Base-by-base conservation (phyloP, 306 rosid species). In the Vigna hirtella region DNA sequence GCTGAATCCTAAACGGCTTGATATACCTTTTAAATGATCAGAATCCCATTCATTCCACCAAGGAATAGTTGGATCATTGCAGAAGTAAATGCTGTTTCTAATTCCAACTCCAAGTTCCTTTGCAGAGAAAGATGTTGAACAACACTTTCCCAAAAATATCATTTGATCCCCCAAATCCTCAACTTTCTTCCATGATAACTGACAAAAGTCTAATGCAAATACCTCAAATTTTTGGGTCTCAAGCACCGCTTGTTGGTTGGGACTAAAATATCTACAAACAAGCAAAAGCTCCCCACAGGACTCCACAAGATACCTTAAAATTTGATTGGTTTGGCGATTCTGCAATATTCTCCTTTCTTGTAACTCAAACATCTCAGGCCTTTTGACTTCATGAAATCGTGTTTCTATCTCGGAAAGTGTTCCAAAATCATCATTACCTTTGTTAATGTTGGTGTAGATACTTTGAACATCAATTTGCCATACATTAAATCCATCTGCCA, bases 11-110 rank as follows among this genome's bases (percentile, higher is more conserved):
- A 77, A 59, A 15, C 76, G 82, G 50, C 82, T 13, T 22, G 88
- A 73, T 34, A 84, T 14, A 18, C 83, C 89, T 76, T 64, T 81
- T 34, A 87, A 73, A 76, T 87, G 87, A 81, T 76, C 48, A 20
- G 90, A 82, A 76, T 90, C 90, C 93, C 93, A 90, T 67, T 90
- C 91, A 40, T 90, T 90, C 94, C 90, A 86, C 94, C 92, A 88
- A 34, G 90, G 92, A 73, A 78, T 52, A 34, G 65, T 11, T 30
- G 77, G 82, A 79, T 88, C 92, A 63, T 90, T 90, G 26, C 86
- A 73, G 83, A 88, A 90, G 70, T 82, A 88, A 8, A 91, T 85
- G 68, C 82, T 20, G 75, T 87, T 84, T 22, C 30, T 40, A 45
- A 56, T 68, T 9, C 66, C 74, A 73, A 79, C 81, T 65, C 91